phyloP scores from a whole-genome alignment of 148 eudicot genomes.

The Chenopodium album region DNA sequence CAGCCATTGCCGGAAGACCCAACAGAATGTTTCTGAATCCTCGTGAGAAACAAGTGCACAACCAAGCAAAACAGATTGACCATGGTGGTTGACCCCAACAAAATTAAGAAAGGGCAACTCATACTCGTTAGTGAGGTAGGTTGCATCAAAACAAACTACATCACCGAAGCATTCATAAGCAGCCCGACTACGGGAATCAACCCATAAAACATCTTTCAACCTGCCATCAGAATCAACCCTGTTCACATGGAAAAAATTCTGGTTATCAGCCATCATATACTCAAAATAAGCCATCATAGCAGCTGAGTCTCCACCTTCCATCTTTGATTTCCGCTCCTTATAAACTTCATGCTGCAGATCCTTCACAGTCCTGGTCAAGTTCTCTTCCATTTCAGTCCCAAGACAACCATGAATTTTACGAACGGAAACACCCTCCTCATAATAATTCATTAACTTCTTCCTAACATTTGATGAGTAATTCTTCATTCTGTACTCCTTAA shows the following conservation, averaged over 20 bases:
- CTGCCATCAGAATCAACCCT: background rate
- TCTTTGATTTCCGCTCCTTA: background rate
- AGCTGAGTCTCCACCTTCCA: background rate
- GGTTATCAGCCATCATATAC: background rate
- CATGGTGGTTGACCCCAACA: background rate
- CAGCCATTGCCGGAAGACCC: background rate
- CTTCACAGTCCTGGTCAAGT: too few relatives aligned
- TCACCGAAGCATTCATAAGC: background rate
- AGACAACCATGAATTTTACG: background rate
- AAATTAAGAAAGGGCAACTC: too few relatives aligned
- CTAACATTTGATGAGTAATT: too few relatives aligned
- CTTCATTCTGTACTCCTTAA: too few relatives aligned
- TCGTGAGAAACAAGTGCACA: background rate
- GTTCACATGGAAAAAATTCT: background rate
- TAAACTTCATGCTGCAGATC: background rate
- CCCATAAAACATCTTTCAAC: too few relatives aligned
- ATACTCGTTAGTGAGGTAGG: background rate
- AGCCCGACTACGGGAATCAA: background rate
- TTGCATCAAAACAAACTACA: background rate
- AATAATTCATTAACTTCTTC: too few relatives aligned
- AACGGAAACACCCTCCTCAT: too few relatives aligned
- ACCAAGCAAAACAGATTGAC: background rate
- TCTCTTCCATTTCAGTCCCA: too few relatives aligned
- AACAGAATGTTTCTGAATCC: background rate
- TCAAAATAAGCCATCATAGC: background rate